phyloP scores from a whole-genome alignment of 345 rosid genomes.

The Cardamine occulta region DNA sequence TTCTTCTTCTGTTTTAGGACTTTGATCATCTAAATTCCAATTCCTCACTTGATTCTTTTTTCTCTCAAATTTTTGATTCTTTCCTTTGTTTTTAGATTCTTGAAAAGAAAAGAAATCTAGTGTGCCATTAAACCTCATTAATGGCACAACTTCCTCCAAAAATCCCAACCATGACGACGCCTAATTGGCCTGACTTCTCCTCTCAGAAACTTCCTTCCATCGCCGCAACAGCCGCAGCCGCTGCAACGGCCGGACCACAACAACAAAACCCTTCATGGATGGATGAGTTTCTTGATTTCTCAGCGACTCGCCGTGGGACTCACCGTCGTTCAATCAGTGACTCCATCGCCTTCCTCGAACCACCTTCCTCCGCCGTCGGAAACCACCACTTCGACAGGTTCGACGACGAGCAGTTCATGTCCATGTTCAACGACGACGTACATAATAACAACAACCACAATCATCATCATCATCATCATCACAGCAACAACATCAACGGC shows the following conservation, averaged over 20 bases:
- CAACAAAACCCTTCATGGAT: constrained; percentile 58
- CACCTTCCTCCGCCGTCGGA: constrained; percentile 39
- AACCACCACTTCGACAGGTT: constrained; percentile 62
- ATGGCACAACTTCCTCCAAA: constrained; percentile 74
- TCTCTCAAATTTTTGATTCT: constrained; percentile 17
- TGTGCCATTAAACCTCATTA: constrained; percentile 24
- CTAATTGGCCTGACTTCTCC: constrained; percentile 61
- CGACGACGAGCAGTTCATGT: constrained; percentile 86
- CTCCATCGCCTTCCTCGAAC: constrained; percentile 74
- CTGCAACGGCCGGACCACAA: constrained; percentile 23
- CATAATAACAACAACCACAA: constrained; percentile 10
- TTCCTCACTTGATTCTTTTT: not conserved
- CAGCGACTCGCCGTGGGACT: constrained; percentile 62
- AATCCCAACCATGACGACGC: constrained; percentile 54
- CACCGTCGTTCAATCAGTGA: constrained; percentile 92
- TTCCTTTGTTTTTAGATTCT: not conserved
- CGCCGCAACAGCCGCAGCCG: constrained; percentile 30
- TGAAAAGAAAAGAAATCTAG: not conserved
- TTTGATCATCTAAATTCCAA: constrained; percentile 21
- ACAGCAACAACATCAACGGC: constrained; percentile 28
- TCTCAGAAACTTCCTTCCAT: constrained; percentile 53
- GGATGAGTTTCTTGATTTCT: constrained; percentile 89
- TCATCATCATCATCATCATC: constrained; percentile 6
- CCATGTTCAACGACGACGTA: constrained; percentile 77
- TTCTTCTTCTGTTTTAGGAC: constrained; percentile 16